These are phyloP conservation scores for Aspergillus wentii DNA, from an alignment of 495 filamentous ascomycete genomes.

Conservation along the genomic window DNA sequence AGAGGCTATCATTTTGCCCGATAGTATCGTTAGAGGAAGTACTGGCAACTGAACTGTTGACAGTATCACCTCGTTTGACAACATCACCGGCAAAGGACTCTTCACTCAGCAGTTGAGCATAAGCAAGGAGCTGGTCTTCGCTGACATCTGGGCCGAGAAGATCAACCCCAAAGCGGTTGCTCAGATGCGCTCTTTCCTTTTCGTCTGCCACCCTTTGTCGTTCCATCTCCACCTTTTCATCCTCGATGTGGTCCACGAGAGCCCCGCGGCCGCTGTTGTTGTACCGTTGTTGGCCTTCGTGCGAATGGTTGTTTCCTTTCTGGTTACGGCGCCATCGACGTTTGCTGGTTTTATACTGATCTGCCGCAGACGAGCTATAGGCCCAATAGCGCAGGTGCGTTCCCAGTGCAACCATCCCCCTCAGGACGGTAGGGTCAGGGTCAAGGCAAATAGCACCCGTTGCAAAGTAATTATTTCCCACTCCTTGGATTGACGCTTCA, in stretches of 20 bases:
- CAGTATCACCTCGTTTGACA: conserved; percentile 47
- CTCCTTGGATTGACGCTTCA: conserved; percentile 58
- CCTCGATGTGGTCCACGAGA: conserved; percentile 73
- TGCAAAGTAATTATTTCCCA: conserved; percentile 75
- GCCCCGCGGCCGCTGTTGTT: conserved; percentile 56
- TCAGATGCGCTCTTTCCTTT: conserved; percentile 61
- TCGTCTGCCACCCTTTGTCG: conserved; percentile 61
- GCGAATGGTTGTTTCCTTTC: conserved; percentile 52
- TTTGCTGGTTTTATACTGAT: conserved; percentile 61
- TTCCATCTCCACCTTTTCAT: conserved; percentile 73
- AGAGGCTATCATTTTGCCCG: conserved; percentile 42
- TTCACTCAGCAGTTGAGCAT: conserved; percentile 82
- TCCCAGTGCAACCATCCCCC: conserved; percentile 87
- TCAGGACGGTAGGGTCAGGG: conserved; percentile 81
- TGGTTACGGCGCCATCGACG: conserved; percentile 55
- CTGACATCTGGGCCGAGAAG: conserved; percentile 64
- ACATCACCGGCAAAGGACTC: conserved; percentile 65
- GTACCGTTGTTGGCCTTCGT: conserved; percentile 50
- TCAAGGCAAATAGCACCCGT: conserved; percentile 82
- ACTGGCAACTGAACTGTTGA: conserved; percentile 43
- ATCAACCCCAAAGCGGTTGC: conserved; percentile 75
- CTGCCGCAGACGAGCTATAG: conserved; percentile 69
- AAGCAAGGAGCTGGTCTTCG: conserved; percentile 85
- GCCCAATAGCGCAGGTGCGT: conserved; percentile 88
- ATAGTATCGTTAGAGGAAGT: conserved; percentile 37